phyloP scores from a whole-genome alignment of 176 grass and related monocot species.

The Raddia guianensis region DNA sequence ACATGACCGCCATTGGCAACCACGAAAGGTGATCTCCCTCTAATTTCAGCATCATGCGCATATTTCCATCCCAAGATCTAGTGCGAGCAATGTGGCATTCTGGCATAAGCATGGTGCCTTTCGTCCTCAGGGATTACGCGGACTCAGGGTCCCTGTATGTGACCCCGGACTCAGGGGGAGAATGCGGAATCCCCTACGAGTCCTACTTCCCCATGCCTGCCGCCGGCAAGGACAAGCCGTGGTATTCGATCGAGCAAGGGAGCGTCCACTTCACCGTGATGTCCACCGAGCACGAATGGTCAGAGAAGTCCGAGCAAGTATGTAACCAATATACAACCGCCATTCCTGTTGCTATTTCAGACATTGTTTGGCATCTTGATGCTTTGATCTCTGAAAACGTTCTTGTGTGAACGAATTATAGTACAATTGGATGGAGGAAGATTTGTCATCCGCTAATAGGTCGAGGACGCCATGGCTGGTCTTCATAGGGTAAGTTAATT shows the following conservation, averaged over 20 bases:
- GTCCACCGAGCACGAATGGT: constrained; percentile 79
- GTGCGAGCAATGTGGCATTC: background rate
- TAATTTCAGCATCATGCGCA: background rate
- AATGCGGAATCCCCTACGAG: constrained; percentile 87
- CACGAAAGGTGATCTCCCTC: constrained; percentile 66
- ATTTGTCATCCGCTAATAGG: constrained; percentile 67
- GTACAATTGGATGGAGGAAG: constrained; percentile 68
- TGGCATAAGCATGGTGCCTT: background rate
- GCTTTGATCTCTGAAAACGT: constrained; percentile 21
- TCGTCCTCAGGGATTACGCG: constrained; percentile 62
- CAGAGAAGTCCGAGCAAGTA: constrained; percentile 70
- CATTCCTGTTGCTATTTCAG: background rate
- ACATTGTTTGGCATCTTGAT: background rate
- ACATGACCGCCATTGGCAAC: constrained; percentile 90
- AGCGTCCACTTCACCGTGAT: constrained; percentile 74
- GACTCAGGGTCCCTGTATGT: constrained; percentile 58
- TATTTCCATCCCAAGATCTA: too few relatives aligned
- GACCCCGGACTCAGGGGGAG: constrained; percentile 74
- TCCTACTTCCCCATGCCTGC: constrained; percentile 82
- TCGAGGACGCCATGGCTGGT: constrained; percentile 79
- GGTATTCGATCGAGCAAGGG: constrained; percentile 90
- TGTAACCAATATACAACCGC: background rate
- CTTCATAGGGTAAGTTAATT: constrained; percentile 67
- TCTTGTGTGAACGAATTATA: constrained; percentile 13
- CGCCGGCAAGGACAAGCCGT: constrained; percentile 64